phyloP scores from a whole-genome alignment of 306 rosid species.

The Canavalia gladiata region DNA sequence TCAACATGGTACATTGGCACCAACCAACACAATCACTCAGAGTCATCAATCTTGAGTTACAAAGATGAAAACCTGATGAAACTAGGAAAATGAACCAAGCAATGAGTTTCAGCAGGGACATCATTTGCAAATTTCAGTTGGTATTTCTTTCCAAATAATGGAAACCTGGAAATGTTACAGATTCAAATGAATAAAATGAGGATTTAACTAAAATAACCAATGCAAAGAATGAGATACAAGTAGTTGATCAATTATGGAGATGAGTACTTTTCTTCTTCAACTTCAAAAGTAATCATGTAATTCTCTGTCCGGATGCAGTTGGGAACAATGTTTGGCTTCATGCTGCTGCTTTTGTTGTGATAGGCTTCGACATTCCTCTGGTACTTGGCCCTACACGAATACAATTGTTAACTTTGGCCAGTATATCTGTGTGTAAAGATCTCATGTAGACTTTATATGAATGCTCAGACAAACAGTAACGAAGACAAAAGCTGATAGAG shows the following conservation, averaged over 20 bases:
- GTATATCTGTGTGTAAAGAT: slow-evolving; percentile 14
- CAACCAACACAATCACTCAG: slow-evolving; percentile 41
- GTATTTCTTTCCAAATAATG: slow-evolving; percentile 93
- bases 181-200: slow-evolving; percentile 37
- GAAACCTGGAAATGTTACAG: slow-evolving; percentile 73
- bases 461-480: slow-evolving; percentile 6
- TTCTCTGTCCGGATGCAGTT: slow-evolving; percentile 97
- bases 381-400: slow-evolving; percentile 83
- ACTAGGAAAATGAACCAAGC: slow-evolving; percentile 97
- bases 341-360: slow-evolving; percentile 85
- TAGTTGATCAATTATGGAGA: slow-evolving; percentile 38
- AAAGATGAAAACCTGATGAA: slow-evolving; percentile 79
- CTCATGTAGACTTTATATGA: slow-evolving; percentile 31
- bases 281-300: slow-evolving; percentile 94
- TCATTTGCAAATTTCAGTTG: slow-evolving; percentile 90
- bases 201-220: slow-evolving; percentile 33
- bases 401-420: slow-evolving; percentile 42
- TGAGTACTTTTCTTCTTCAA: slow-evolving; percentile 95
- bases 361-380: slow-evolving; percentile 98
- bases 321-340: slow-evolving; percentile 98
- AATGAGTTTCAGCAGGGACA: slow-evolving; percentile 79
- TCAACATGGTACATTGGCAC: slow-evolving; percentile 13
- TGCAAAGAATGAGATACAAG: slow-evolving; percentile 39
- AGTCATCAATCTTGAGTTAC: slow-evolving; percentile 36
- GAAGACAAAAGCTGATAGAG: slow-evolving; percentile 35